Percentiles rank a stretch among this genome's conserved stretches.
Conservation (phyloP, 2,329 filamentous ascomycete species). For the Pseudonectria buxi region DNA sequence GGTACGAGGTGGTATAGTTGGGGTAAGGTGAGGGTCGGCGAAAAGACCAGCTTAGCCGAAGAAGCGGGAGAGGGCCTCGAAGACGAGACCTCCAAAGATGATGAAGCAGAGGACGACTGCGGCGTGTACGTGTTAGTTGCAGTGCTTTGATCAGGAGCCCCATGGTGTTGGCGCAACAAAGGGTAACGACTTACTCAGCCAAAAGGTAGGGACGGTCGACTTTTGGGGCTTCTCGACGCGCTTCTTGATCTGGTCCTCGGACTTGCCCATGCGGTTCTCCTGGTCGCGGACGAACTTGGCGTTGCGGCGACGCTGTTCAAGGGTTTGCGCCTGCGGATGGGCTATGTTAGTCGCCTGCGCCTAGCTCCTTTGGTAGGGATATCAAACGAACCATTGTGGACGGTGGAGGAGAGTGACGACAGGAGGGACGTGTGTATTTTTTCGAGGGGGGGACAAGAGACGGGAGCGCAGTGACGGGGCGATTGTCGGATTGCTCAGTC, state of each 20-base stretch:
- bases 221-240: constrained; percentile 47
- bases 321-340: constrained; percentile 66
- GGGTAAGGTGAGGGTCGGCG: background rate
- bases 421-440: too few relatives aligned
- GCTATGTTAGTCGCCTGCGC: too few relatives aligned
- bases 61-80: constrained; percentile 51
- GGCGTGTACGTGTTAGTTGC: constrained; percentile 5
- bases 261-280: constrained; percentile 68
- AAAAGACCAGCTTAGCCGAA: constrained; percentile 27
- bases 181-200: constrained; percentile 48
- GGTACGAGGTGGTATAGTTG: constrained; percentile 3
- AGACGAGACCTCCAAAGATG: constrained; percentile 53
- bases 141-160: background rate
- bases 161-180: background rate
- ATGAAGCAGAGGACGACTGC: constrained; percentile 52
- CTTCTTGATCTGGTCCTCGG: constrained; percentile 58
- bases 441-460: too few relatives aligned
- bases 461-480: too few relatives aligned
- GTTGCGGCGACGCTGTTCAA: constrained; percentile 75
- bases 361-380: too few relatives aligned
- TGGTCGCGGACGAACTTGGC: constrained; percentile 70
- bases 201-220: constrained; percentile 57
- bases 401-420: too few relatives aligned
- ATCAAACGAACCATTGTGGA: constrained; percentile 3
- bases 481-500: background rate